Percentiles rank a stretch among this genome's conserved stretches.
phyloP scores from a whole-genome alignment of 2,329 filamentous ascomycete species.

The Pseudogymnoascus sp. region DNA sequence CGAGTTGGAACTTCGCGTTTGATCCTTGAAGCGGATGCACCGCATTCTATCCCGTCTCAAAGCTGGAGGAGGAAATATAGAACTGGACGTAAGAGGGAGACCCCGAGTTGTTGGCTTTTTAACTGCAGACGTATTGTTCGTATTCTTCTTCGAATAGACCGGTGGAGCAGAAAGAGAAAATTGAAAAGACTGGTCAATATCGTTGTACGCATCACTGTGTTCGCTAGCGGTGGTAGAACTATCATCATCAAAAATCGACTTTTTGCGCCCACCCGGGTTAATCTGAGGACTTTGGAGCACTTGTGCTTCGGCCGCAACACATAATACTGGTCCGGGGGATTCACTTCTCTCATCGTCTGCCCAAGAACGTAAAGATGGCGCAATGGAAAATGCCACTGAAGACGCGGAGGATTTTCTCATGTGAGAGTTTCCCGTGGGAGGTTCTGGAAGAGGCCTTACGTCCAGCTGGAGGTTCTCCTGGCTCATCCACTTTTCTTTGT shows the following conservation, averaged over 20 bases:
- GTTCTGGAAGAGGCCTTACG: slow-evolving; percentile 14
- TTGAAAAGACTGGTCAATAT: not conserved
- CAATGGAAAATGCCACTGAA: not conserved
- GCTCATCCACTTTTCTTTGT: not conserved
- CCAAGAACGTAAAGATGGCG: slow-evolving; percentile 3
- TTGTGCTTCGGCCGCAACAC: slow-evolving; percentile 15
- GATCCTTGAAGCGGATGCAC: not conserved
- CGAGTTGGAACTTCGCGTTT: not conserved
- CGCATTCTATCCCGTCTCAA: not conserved
- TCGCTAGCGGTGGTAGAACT: not conserved
- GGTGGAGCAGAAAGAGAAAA: not conserved
- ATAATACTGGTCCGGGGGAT: slow-evolving; percentile 18
- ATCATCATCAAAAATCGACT: not conserved
- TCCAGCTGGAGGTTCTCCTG: slow-evolving; percentile 15
- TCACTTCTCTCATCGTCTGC: not conserved
- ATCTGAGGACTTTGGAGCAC: not conserved
- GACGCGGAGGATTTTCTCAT: not conserved
- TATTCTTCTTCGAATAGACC: not conserved
- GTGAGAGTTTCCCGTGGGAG: not conserved
- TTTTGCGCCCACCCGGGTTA: not conserved
- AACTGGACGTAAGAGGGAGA: not conserved
- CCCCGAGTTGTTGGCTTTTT: not conserved
- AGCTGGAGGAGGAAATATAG: not conserved
- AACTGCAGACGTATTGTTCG: not conserved
- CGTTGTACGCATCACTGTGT: not conserved